Evolutionary conservation across 2,329 filamentous ascomycete genomes (phyloP), one percentile per base, ranked within the genome.

Genomic region (Colletotrichum gloeosporioides): DNA sequence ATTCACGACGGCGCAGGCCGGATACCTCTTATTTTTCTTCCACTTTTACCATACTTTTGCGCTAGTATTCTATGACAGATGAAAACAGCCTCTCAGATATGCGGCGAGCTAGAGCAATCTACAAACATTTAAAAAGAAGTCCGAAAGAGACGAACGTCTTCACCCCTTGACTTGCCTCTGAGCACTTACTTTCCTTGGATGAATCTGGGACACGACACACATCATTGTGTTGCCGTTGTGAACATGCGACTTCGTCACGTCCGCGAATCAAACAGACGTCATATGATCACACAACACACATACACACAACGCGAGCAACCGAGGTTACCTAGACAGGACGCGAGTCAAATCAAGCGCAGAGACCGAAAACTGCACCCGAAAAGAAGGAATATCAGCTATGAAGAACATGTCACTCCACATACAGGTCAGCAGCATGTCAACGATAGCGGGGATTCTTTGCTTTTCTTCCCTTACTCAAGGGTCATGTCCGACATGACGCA

Each of bases 1-100:
- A 75, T 75, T 75, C 75, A 53, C 71, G 65, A 75, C 36, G 71
- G 71, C 75, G 75, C 69, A 67, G 73, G 69, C 73, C 73, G 69
- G 73, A 27, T 72, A 62, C 36, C 39, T 31, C 53, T 67, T 36
- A 36, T 44, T 36, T 55, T 55, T 29, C 36, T 66, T 18, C 10
- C 36, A 4, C n/a, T 15, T 67, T 49, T 34, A 32, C 29, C 31
- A 25, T 12, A 32, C 13, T 27, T 32, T 62, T 27, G 25, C 62
- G 18, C 64, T 39, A 61, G 71, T 53, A 49, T 39, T 69, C 22
- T 44, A 61, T 34, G 15, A 53, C 31, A 76, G 63, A 29, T 68
- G 66, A 31, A 39, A 39, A 55, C 18, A 62, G 34, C 44, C 64
- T 63, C 39, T 76, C 64, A 68, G 27, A 76, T 59, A 44, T 39